phyloP scores from a whole-genome alignment of 1,284 basidiomycete species.

The Apiotrichum veenhuisii region DNA sequence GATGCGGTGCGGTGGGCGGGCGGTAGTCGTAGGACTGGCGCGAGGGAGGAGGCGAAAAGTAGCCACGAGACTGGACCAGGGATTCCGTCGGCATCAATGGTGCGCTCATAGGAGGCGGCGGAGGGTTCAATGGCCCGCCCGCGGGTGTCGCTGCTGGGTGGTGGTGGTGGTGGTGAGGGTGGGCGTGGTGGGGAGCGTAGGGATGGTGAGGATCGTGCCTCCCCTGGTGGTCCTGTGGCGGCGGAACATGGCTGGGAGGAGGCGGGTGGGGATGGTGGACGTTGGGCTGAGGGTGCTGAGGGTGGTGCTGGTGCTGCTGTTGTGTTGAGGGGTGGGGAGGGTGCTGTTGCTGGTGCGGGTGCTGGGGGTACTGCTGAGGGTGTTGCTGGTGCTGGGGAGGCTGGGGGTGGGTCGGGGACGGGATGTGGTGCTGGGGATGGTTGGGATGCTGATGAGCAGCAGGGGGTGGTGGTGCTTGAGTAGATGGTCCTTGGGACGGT shows the following conservation, averaged over 20 bases:
- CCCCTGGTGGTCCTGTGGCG: slow-evolving; percentile 1
- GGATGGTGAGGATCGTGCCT: not conserved
- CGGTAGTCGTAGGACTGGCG: slow-evolving; percentile 1
- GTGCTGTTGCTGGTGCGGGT: slow-evolving; percentile 1
- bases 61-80: not conserved
- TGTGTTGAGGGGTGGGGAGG: not conserved
- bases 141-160: not conserved
- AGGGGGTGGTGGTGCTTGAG: not conserved
- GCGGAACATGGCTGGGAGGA: not conserved
- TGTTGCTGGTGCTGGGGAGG: not conserved
- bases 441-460: not conserved
- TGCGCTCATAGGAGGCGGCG: not conserved
- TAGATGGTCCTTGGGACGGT: not conserved
- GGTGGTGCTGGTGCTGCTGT: not conserved
- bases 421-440: not conserved
- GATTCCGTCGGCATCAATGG: not conserved
- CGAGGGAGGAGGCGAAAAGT: not conserved
- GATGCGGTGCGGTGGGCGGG: not conserved
- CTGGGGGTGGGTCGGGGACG: not conserved
- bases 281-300: not conserved
- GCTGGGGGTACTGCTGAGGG: not conserved
- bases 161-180: not conserved
- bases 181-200: not conserved
- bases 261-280: slow-evolving; percentile 3
- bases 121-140: not conserved